These are phyloP conservation scores for Exidia glandulosa DNA, from an alignment of 768 basidiomycete species.

Conservation along the genomic window DNA sequence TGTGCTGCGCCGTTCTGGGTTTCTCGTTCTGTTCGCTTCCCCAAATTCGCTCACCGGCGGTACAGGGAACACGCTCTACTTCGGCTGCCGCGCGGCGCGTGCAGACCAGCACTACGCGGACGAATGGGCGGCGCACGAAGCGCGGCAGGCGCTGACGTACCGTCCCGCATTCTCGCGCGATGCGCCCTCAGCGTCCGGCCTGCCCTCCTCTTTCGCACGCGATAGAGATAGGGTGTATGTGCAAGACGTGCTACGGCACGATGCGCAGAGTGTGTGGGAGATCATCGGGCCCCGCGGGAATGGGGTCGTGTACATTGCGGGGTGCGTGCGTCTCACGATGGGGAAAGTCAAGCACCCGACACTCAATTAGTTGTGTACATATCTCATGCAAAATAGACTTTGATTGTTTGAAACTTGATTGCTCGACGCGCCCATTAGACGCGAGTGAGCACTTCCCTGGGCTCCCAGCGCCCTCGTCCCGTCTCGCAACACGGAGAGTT, in stretches of 20 bases:
- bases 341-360: too few species aligned
- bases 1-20: too few species aligned
- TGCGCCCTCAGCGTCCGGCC: slow-evolving; percentile 25
- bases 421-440: too few species aligned
- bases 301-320: slow-evolving; percentile 80
- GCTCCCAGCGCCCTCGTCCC: too few species aligned
- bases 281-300: slow-evolving; percentile 12
- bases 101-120: slow-evolving; percentile 71
- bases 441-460: too few species aligned
- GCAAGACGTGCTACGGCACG: slow-evolving; percentile 66
- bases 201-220: slow-evolving; percentile 17
- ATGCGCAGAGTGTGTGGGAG: slow-evolving; percentile 51
- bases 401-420: too few species aligned
- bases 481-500: too few species aligned
- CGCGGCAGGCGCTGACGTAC: slow-evolving; percentile 38
- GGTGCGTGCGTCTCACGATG: too few species aligned
- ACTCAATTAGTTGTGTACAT: too few species aligned
- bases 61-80: slow-evolving; percentile 74
- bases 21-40: too few species aligned
- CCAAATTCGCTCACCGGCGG: background rate
- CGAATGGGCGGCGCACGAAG: slow-evolving; percentile 54
- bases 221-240: slow-evolving; percentile 69
- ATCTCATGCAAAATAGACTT: too few species aligned
- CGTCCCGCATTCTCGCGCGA: slow-evolving; percentile 77
- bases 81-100: slow-evolving; percentile 69